Percentiles rank a stretch among this genome's conserved stretches.
phyloP scores from a whole-genome alignment of 1,284 basidiomycete genomes.

The Caloboletus firmus region DNA sequence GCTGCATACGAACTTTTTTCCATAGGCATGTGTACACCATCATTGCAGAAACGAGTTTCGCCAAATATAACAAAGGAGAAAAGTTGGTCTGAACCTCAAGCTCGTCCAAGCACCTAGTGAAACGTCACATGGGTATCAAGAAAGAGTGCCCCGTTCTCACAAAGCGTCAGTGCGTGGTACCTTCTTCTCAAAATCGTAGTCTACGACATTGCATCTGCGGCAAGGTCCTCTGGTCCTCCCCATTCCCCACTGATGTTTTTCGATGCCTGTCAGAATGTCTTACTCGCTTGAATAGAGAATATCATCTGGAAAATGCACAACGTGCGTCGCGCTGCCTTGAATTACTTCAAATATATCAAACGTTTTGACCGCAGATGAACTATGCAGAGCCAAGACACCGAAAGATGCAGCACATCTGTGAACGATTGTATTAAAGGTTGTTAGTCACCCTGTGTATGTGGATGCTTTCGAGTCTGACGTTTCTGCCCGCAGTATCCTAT shows the following conservation, averaged over 20 bases:
- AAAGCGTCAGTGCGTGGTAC: slow-evolving; percentile 15
- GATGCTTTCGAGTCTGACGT: not conserved
- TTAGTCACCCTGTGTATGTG: not conserved
- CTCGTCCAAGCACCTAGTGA: slow-evolving; percentile 1
- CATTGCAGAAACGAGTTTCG: slow-evolving; percentile 32
- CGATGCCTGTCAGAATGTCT: slow-evolving; percentile 88
- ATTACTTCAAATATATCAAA: too few species aligned
- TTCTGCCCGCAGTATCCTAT: slow-evolving; percentile 1
- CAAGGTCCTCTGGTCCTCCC: slow-evolving; percentile 88
- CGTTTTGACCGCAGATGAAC: too few species aligned
- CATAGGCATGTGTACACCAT: slow-evolving; percentile 39
- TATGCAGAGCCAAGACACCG: too few species aligned
- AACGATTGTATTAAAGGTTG: not conserved
- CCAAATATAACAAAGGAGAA: slow-evolving; percentile 22
- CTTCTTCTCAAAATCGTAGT: too few species aligned
- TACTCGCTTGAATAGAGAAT: slow-evolving; percentile 55
- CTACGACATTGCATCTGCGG: slow-evolving; percentile 34
- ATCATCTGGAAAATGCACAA: too few species aligned
- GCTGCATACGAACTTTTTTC: slow-evolving; percentile 31
- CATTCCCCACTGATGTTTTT: slow-evolving; percentile 78
- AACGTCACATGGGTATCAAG: not conserved
- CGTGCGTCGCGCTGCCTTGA: too few species aligned
- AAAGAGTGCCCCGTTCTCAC: slow-evolving; percentile 9
- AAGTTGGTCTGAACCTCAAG: not conserved
- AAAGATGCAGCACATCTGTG: too few species aligned